Conservation (phyloP, 2,329 filamentous ascomycete genomes). For the Cladosporium sp. region DNA sequence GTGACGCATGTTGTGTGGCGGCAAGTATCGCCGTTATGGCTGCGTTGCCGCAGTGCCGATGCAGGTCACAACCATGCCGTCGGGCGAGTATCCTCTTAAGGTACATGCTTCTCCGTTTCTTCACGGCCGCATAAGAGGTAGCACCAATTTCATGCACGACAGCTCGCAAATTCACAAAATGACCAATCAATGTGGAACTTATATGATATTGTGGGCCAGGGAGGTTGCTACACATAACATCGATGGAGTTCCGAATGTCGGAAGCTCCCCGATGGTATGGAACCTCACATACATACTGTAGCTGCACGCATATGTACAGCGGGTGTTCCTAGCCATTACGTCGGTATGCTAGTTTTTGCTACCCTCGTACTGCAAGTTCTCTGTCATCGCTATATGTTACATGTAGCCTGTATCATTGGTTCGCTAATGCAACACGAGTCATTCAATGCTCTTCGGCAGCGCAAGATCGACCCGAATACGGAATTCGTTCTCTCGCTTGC, state of each 20-base stretch:
- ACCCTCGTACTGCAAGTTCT: neutral
- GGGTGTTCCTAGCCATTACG: neutral
- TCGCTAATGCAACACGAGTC: neutral
- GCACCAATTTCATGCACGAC: neutral
- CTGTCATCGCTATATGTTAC: neutral
- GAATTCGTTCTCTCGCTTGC: neutral
- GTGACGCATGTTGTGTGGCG: neutral
- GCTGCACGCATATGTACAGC: neutral
- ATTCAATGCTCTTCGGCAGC: neutral
- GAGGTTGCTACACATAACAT: neutral
- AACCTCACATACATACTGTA: neutral
- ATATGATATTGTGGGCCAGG: neutral
- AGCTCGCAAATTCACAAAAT: neutral
- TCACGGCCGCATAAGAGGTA: neutral
- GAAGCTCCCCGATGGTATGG: neutral
- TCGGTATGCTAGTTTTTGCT: neutral
- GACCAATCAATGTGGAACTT: neutral
- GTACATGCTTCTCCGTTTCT: neutral
- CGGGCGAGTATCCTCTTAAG: neutral
- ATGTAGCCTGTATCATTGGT: neutral
- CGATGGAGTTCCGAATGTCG: neutral
- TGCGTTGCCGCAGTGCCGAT: neutral
- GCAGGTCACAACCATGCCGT: neutral
- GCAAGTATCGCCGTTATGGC: neutral
- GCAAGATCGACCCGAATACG: neutral